Base-by-base conservation (phyloP, 176 grass and related monocot genomes). In the Rhipidocladum racemiflorum region DNA sequence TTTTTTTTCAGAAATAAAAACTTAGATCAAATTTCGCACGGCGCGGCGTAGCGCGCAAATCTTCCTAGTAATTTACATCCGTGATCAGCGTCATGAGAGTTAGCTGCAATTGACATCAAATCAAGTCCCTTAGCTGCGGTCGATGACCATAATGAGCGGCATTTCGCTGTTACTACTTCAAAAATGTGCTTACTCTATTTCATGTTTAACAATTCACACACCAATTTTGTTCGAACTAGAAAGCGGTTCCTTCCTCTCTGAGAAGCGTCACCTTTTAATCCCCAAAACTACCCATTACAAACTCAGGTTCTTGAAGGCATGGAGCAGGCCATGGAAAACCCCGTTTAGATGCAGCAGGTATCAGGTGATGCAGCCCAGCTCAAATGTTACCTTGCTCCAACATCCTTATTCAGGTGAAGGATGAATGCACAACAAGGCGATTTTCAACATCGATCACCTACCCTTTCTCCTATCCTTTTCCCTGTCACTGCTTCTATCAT, bases 381-480 rank as follows among this genome's bases (percentile, higher is more conserved):
- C 61, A 24, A 69, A 80, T 61, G 21, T 75, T 2, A 18, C 15
- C 45, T 78, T 29, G 60, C 68, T 43, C 72, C 40, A 1, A 4
- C 30, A 44, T 14, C 61, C 40, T 80, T 76, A 8, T 48, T 65
- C n/a, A 59, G 48, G 72, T 65, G 30, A 81, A 39, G 65, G 64
- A 57, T 50, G 69, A 79, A 61, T 55, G 34, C 56, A 50, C 62
- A 51, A 40, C 70, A 56, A 2, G 43, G 23, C 24, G 24, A 34
- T 50, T 63, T 34, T 20, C 5, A 17, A 65, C 23, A 65, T 43
- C 46, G 6, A 16, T 91, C 86, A 94, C 63, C 90, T 92, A 28
- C 87, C 85, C 65, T 86, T 92, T 88, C 87, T 90, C 89, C 87
- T 84, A 11, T 91, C 90, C 48, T 88, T 98, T 32, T 98, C 92